phyloP scores from a whole-genome alignment of 1,139 yeast genomes.

The Saccharomyces hybrid region DNA sequence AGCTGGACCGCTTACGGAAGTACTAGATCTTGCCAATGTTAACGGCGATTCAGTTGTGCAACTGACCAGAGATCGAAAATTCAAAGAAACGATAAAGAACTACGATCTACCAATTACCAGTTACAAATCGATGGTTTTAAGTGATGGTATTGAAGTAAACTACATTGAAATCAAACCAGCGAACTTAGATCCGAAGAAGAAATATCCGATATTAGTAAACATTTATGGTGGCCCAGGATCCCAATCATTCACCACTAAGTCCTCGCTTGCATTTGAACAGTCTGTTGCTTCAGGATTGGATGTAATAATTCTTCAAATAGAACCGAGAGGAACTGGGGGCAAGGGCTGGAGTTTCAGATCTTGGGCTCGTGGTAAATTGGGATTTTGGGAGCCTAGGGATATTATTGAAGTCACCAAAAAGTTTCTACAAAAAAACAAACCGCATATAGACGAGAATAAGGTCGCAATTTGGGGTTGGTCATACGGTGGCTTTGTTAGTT shows the following conservation, averaged over 20 bases:
- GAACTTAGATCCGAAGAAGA: constrained; percentile 46
- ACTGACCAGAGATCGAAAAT: constrained; percentile 26
- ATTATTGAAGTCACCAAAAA: constrained; percentile 56
- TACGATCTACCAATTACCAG: constrained; percentile 51
- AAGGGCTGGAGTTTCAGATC: constrained; percentile 72
- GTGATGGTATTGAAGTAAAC: constrained; percentile 45
- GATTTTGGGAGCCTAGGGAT: constrained; percentile 85
- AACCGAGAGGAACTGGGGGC: constrained; percentile 93
- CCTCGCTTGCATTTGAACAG: constrained; percentile 57
- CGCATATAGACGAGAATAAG: constrained; percentile 49
- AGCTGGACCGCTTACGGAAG: constrained; percentile 23
- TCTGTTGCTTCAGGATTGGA: constrained; percentile 60
- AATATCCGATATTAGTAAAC: constrained; percentile 74
- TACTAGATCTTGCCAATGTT: constrained; percentile 13
- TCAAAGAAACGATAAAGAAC: constrained; percentile 27
- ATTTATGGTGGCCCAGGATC: constrained; percentile 96
- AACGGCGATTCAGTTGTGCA: constrained; percentile 10
- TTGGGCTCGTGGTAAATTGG: constrained; percentile 62
- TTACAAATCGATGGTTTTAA: constrained; percentile 43
- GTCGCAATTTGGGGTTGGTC: constrained; percentile 98
- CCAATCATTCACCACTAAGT: constrained; percentile 53
- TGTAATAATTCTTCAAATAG: constrained; percentile 72
- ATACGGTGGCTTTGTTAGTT: constrained; percentile 74
- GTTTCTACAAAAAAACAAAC: constrained; percentile 45
- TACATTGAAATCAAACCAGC: constrained; percentile 72